Base-by-base conservation (phyloP, 192 early-diverging fungal species). In the Nowakowskiella sp. region DNA sequence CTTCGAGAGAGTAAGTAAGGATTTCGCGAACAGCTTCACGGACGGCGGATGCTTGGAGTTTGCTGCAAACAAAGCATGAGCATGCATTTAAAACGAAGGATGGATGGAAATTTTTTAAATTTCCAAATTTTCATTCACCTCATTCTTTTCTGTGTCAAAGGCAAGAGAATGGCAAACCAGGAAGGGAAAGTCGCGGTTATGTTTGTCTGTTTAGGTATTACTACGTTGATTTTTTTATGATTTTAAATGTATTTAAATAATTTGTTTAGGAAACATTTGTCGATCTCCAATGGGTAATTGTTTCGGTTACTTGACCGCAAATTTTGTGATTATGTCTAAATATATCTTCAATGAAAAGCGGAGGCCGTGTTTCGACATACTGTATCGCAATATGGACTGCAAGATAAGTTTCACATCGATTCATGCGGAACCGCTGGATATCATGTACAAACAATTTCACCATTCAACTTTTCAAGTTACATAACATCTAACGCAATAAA, bases 31-130 rank as follows among this genome's bases (percentile, higher is more conserved):
- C 81, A 64, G 84, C 72, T 51, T 85, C 85, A 67, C 91, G 82
- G 71, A 92, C 91, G 80, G 84, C 81, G 68, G 86, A 75, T 70
- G 88, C 88, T 72, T 81, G 81, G 71, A 96, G 80, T 73, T 96
- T 93, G 67, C 64, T 67, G 24, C 7, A 29, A 10, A 46, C 13
- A 39, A 39, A n/a, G n/a, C n/a, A n/a, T n/a, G n/a, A n/a, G n/a
- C n/a, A n/a, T n/a, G n/a, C n/a, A n/a, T n/a, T n/a, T n/a, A n/a
- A n/a, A n/a, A n/a, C n/a, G n/a, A n/a, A n/a, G n/a, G n/a, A n/a
- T n/a, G n/a, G n/a, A n/a, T n/a, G 36, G 36, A 10, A 39, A 13
- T 39, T 39, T 10, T n/a, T 13, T n/a, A 39, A 13, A 39, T 39
- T 10, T 39, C 10, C n/a, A n/a, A n/a, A 39, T 13, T 13, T 13